These are phyloP conservation scores for Penicillium sp. DNA, from an alignment of 2,329 filamentous ascomycete genomes.

Conservation along the genomic window DNA sequence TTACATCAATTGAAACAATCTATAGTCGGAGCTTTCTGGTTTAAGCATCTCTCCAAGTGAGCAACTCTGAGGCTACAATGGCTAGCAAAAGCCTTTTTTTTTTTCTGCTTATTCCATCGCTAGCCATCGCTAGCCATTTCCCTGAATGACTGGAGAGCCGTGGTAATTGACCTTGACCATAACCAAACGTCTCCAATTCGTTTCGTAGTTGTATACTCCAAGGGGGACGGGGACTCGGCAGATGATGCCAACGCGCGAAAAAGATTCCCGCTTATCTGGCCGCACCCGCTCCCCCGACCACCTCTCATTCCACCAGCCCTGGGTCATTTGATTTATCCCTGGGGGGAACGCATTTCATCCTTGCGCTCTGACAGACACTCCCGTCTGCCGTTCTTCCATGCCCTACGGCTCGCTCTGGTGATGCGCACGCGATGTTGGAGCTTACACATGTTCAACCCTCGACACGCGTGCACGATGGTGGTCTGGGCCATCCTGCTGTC, in stretches of 20 bases:
- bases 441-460: constrained; percentile 36
- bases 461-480: constrained; percentile 32
- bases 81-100: too few species aligned
- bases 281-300: constrained; percentile 14
- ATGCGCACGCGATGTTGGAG: constrained; percentile 44
- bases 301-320: constrained; percentile 7
- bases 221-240: background rate
- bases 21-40: too few species aligned
- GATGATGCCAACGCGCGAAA: constrained; percentile 17
- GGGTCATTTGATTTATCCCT: background rate
- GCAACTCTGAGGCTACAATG: too few species aligned
- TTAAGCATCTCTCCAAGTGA: too few species aligned
- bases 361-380: constrained; percentile 34
- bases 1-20: too few species aligned
- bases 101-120: too few species aligned
- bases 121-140: too few species aligned
- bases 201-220: background rate
- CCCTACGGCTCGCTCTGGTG: constrained; percentile 28
- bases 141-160: too few species aligned
- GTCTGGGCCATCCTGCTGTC: constrained; percentile 34
- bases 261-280: constrained; percentile 33
- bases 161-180: too few species aligned
- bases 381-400: constrained; percentile 24
- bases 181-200: too few species aligned
- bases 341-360: background rate